Percentiles rank a stretch among this genome's conserved stretches.
These are phyloP conservation scores for Aureobasidium uvarum DNA, from an alignment of 2,329 filamentous ascomycete species.

Conservation along the genomic window DNA sequence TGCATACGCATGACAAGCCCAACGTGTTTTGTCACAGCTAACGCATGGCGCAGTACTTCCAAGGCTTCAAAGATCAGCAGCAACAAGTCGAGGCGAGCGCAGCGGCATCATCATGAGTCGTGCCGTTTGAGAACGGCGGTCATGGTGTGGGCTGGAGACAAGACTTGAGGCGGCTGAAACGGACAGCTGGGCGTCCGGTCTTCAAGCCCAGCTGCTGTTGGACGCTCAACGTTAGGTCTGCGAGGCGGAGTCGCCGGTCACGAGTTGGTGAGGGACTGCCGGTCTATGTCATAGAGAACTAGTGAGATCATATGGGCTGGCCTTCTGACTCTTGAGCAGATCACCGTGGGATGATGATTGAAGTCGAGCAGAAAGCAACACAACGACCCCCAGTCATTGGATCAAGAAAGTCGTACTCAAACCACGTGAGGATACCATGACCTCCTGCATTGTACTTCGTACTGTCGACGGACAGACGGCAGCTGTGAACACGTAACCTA, in stretches of 20 bases:
- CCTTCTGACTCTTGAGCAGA: neutral
- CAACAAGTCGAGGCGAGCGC: constrained; percentile 12
- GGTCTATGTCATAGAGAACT: neutral
- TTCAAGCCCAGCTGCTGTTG: constrained; percentile 3
- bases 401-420: neutral
- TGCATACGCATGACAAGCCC: constrained; percentile 13
- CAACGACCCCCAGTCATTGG: neutral
- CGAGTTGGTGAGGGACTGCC: neutral
- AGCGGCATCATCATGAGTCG: constrained; percentile 13
- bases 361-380: neutral
- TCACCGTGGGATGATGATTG: too few species aligned
- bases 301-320: neutral
- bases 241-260: constrained; percentile 18
- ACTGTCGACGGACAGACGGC: neutral
- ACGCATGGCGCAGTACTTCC: constrained; percentile 36
- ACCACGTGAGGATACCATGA: constrained; percentile 8
- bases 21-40: constrained; percentile 16
- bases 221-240: constrained; percentile 8
- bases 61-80: constrained; percentile 37
- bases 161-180: constrained; percentile 22
- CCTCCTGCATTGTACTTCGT: neutral
- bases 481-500: constrained; percentile 11
- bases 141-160: constrained; percentile 16
- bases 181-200: constrained; percentile 17
- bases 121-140: constrained; percentile 11